Base-by-base conservation (phyloP, 305 asterid species). In the Fraxinus dipetala region DNA sequence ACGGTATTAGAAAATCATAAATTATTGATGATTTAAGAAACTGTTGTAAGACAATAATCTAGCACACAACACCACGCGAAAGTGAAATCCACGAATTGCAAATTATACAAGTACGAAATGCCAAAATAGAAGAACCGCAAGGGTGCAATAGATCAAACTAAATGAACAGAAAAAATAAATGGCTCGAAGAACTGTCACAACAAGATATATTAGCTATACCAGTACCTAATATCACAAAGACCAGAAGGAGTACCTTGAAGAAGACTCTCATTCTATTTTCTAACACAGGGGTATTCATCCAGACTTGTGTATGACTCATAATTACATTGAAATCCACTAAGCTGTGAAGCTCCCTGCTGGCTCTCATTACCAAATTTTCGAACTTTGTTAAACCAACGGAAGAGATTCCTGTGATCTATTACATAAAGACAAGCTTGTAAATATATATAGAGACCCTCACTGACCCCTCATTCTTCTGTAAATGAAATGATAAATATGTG, bases 371-470 rank as follows among this genome's bases (percentile, higher is more conserved):
- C 88, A 48, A 91, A 85, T 2, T 85, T 56, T 76, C 95, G 97
- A 18, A 91, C 88, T 1, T 92, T 85, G 87, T 93, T 92, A 89
- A 89, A 90, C 92, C 93, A 93, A 4, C 88, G 90, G 81, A 89
- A 75, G 82, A 93, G 99, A 88, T 88, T 82, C 83, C 93, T 88
- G 85, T 94, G 97, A 84, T 95, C 97, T 87, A 94, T 95, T 92
- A 95, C 99, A 83, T 94, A 94, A 22, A 92, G 92, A 97, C 99
- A 95, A 82, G 98, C 99, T 89, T 94, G 99, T 81, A 94, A 85
- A 84, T 91, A 94, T 20, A 93, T 94, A 67, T 93, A 95, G 32
- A 95, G 92, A 81, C 86, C 80, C 88, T 91, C 95, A 16, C 88
- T 91, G 79, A 95, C 88, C 77, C 99, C 99, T 8, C 96, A 93